Percentiles rank a stretch among this genome's conserved stretches.
phyloP scores from a whole-genome alignment of 441 rosid species.

The Biscutella laevigata region DNA sequence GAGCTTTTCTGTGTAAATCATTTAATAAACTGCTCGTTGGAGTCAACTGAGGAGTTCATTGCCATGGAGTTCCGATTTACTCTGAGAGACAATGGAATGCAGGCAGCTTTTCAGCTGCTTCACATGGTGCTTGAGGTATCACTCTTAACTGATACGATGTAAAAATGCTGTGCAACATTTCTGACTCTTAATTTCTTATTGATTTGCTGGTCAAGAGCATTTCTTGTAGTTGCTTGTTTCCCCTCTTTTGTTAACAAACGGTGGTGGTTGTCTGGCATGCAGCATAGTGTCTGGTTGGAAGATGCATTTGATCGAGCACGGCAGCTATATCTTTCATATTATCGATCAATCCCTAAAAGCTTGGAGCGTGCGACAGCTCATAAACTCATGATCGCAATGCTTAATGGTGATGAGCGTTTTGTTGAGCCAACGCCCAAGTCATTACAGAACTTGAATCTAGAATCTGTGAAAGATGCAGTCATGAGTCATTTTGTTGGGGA shows the following conservation, averaged over 20 bases:
- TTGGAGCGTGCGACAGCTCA: conserved; percentile 99
- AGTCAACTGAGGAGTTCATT: conserved; percentile 97
- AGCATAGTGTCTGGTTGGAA: conserved; percentile 99
- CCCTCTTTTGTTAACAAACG: conserved; percentile 10
- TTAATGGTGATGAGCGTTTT: conserved; percentile 95
- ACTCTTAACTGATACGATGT: conserved; percentile 2
- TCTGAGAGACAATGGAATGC: conserved; percentile 95
- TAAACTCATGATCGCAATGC: conserved; percentile 95
- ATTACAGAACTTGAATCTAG: conserved; percentile 60
- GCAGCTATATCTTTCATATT: conserved; percentile 85
- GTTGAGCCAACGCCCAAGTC: conserved; percentile 90
- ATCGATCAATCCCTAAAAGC: conserved; percentile 97
- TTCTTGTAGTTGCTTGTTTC: neutral
- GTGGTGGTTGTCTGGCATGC: conserved; percentile 37
- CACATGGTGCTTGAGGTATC: conserved; percentile 99
- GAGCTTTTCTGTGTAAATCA: conserved; percentile 99
- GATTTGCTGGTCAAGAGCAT: neutral
- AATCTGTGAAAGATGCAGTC: conserved; percentile 81
- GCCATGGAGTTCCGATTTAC: conserved; percentile 99
- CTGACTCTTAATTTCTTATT: neutral
- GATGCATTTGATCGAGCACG: conserved; percentile 99
- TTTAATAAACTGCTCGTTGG: conserved; percentile 96
- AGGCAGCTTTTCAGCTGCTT: conserved; percentile 94
- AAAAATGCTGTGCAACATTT: neutral
- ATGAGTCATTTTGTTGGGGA: conserved; percentile 93